A percentile compares a stretch with the other conserved stretches of the same genome.
Evolutionary conservation across 768 basidiomycete genomes (phyloP).

Genomic region (Amanita pseudoporphyria): DNA sequence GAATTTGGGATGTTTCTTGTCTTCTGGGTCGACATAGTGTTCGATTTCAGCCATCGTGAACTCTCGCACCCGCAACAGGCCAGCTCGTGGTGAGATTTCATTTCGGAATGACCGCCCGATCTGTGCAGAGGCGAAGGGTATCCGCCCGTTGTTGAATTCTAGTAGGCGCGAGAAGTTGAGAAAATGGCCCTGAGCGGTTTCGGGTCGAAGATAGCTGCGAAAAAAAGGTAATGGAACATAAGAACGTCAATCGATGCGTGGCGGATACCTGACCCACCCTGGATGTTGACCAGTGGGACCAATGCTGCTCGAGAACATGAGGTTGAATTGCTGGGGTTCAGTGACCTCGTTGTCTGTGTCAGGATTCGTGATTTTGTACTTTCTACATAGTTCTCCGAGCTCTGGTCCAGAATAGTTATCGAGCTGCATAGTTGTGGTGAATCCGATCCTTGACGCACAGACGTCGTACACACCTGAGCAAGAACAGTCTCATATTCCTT

Average conservation of each 20-base stretch:
- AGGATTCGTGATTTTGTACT: conserved; percentile 76
- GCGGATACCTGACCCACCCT: conserved; percentile 55
- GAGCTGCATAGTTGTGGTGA: conserved; percentile 39
- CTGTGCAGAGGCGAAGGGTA: conserved; percentile 97
- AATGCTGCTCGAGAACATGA: conserved; percentile 97
- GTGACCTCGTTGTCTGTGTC: conserved; percentile 88
- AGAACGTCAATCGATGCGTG: conserved; percentile 2
- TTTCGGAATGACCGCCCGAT: conserved; percentile 96
- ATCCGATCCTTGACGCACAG: background rate
- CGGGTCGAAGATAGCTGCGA: conserved; percentile 95
- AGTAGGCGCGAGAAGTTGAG: conserved; percentile 95
- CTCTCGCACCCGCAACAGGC: conserved; percentile 93
- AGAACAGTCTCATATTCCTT: conserved; percentile 74
- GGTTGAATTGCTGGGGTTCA: conserved; percentile 93
- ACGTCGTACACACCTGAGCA: conserved; percentile 60
- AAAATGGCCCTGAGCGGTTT: conserved; percentile 98
- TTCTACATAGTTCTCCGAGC: conserved; percentile 78
- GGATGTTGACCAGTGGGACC: conserved; percentile 97
- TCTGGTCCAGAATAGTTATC: conserved; percentile 91
- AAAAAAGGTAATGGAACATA: conserved; percentile 3
- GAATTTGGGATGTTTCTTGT: conserved; percentile 87
- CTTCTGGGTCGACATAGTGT: conserved; percentile 92
- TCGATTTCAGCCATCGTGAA: conserved; percentile 99
- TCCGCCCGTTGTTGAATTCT: conserved; percentile 94
- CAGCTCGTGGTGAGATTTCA: conserved; percentile 95